Evolutionary conservation across 805 yeast genomes (phyloP), one percentile per base, ranked within the genome.

Genomic region (Teunomyces lycoperdinae): DNA sequence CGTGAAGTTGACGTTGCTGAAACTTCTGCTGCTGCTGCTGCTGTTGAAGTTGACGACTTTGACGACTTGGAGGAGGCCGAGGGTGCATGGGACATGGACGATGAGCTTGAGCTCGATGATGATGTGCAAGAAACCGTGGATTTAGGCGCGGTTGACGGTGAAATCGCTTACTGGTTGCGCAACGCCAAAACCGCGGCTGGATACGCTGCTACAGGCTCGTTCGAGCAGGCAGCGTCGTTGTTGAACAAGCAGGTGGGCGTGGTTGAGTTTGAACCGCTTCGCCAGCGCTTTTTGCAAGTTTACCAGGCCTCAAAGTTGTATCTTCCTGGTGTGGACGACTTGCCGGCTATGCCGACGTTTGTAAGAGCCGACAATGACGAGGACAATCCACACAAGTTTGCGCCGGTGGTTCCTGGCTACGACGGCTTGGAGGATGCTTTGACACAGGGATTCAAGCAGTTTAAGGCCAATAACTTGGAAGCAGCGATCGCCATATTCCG

Each of bases 201-300:
- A 26, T 88, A 89, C 58, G 90, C 86, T 60, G 97, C 99, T 2
- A 90, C 97, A 2, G 99, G 99, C 58, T 87, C 95, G 4, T 92
- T 92, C 64, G 97, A 90, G 56, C 87, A 92, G 46, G 99, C 98
- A 33, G 94, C 97, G 34, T 95, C 90, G 60, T 80, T 95, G 62
- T 78, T 94, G 59, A 83, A 85, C 73, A 86, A 92, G 61, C 99
- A 95, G 68, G 76, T 85, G 40, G 99, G 97, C 58, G 80, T 89
- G 44, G 84, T 81, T 26, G 77, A 88, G 57, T 92, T 95, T 64
- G 96, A 84, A 60, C 98, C 98, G 10, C 78, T 94, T 58, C 83
- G 92, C 70, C 63, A 76, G 27, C 79, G 96, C 51, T 94, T 94
- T 73, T 57, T 87, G 64, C 92, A 89, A 58, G 85, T 90, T 9